Conservation (phyloP, 345 rosid species). For the Cardiospermum halicacabum region DNA sequence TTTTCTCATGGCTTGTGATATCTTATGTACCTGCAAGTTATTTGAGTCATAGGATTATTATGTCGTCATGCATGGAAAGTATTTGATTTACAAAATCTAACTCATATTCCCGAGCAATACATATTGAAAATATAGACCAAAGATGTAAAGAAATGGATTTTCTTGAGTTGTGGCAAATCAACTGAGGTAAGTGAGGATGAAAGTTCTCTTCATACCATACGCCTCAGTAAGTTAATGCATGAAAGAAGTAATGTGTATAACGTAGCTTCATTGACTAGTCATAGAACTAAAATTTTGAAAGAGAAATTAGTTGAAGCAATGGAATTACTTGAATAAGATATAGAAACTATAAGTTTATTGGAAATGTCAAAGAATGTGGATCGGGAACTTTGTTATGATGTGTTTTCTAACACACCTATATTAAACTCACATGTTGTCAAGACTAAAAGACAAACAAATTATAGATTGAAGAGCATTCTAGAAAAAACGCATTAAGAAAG, state of each 20-base stretch:
- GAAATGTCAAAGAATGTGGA: no score
- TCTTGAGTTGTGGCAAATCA: neutral
- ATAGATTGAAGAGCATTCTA: no score
- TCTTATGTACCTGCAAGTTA: neutral
- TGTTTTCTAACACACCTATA: no score
- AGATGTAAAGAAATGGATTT: neutral
- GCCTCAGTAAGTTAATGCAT: neutral
- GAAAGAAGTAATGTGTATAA: neutral
- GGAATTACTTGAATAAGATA: neutral
- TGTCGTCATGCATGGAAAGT: neutral
- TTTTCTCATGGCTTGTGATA: neutral
- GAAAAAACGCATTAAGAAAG: no score
- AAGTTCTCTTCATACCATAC: neutral
- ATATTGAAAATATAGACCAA: neutral
- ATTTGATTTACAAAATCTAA: neutral
- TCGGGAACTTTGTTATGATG: no score
- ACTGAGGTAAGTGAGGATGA: neutral
- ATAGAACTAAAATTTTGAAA: neutral
- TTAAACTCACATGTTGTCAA: no score
- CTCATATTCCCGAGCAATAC: neutral
- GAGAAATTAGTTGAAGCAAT: neutral
- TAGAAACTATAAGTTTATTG: neutral
- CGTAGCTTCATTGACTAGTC: neutral
- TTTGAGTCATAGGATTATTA: conserved; percentile 4
- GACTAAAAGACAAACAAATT: no score